Conservation (phyloP, 108 stramenopile species). For the Nitzschia inconspicua region DNA sequence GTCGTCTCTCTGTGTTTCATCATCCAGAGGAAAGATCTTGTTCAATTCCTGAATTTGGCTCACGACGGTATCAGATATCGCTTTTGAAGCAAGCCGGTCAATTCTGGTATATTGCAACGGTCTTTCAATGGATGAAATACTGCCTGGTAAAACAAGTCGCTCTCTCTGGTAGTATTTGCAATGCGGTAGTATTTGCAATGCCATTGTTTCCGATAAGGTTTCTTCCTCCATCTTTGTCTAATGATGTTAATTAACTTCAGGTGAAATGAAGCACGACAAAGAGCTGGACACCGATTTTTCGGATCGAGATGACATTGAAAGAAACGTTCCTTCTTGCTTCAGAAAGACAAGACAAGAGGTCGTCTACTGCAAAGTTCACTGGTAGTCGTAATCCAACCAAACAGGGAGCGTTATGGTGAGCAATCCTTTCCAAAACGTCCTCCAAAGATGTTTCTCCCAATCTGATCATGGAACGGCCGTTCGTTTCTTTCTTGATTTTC, state of each 20-base stretch:
- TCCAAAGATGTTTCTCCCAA: constrained; percentile 33
- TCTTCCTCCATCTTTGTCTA: constrained; percentile 31
- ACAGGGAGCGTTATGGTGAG: constrained; percentile 6
- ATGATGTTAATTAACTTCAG: not conserved
- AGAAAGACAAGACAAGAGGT: constrained; percentile 7
- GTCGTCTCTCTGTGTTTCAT: no score
- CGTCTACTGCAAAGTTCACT: constrained; percentile 10
- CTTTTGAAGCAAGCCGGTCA: no score
- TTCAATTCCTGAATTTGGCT: no score
- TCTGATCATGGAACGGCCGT: not conserved
- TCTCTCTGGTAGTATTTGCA: no score
- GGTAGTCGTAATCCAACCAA: constrained; percentile 41
- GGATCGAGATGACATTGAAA: constrained; percentile 16
- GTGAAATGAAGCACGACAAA: constrained; percentile 25
- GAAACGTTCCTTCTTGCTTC: not conserved
- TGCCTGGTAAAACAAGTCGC: no score
- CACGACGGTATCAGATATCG: no score
- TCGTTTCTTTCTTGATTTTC: constrained; percentile 13
- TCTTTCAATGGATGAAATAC: no score
- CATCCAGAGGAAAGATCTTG: no score
- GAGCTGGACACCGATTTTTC: constrained; percentile 36
- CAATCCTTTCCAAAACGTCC: constrained; percentile 25
- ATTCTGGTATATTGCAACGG: no score
- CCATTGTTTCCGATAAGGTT: constrained; percentile 42
- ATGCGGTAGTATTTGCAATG: no score